Base-by-base conservation (phyloP, 306 rosid species). In the Vigna unguiculata region DNA sequence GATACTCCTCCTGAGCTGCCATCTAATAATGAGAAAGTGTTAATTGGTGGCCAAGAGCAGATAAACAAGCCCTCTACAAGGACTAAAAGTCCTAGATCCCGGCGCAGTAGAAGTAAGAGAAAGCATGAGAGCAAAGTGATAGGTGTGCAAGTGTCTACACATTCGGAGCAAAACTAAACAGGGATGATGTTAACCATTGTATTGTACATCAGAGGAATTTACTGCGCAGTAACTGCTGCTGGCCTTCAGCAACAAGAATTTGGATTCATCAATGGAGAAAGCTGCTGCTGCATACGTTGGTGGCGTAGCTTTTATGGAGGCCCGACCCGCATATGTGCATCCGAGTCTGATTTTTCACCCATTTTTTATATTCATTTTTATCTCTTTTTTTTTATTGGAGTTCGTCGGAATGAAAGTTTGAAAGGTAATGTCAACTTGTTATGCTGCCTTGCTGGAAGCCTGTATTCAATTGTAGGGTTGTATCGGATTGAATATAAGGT, bases 1-100 rank as follows among this genome's bases (percentile, higher is more conserved):
- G 98, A 96, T 62, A 86, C 90, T 78, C 99, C 96, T 69, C 99
- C 97, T 10, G 99, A 96, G 82, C 97, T 92, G 54, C 94, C 91
- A 45, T 77, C 93, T 10, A 79, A 24, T 24, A 24, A 72, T 28
- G 98, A 88, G 30, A 88, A 86, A 62, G 78, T 72, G 25, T 58
- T 62, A 4, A 70, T 13, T 9, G 82, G 79, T 77, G 76, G 74
- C 1, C 88, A 87, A 75, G 90, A 88, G 74, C 92, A 63, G 41
- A 36, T 71, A 6, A 77, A 52, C 63, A 93, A 89, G 81, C 93
- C 54, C 70, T 69, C 96, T 34, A 21, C 91, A 52, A 96, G 88
- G 88, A 80, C 88, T 1, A 88, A 87, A 70, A 71, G 92, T 5
- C 78, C 97, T 15, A 87, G 90, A 88, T 65, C 93, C 38, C 84